Base-by-base conservation (phyloP, 2,329 filamentous ascomycete species). In the Pseudopyricularia javanii region DNA sequence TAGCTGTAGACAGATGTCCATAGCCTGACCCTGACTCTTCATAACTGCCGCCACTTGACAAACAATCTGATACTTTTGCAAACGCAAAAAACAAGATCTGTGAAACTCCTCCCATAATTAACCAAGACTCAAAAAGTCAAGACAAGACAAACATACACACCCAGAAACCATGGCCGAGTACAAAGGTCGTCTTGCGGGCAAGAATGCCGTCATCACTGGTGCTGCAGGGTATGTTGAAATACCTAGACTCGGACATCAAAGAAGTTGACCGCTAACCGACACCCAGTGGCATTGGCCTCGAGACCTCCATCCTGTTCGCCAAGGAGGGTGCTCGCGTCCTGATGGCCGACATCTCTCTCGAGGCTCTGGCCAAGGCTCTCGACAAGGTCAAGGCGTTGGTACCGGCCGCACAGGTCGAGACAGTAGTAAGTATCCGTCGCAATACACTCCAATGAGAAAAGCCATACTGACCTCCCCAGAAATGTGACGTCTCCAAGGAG, bases 201-300 rank as follows among this genome's bases (percentile, higher is more conserved):
- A 82, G 68, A 82, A 81, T 64, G 75, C 78, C 65, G 66, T 95
- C 65, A 79, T 95, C 69, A 95, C 89, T 53, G 89, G 89, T 64
- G 89, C 86, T 59, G 89, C 83, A 62, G 88, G 88, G 88, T 94
- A 78, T 69, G 82, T 72, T 40, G 24, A n/a, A n/a, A 20, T 4
- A 34, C 20, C 20, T 43, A 17, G 22, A 20, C 8, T 24, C 17
- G 33, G 6, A 12, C 33, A 4, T n/a, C 15, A n/a, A 5, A 12
- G 33, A 35, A 4, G 5, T 12, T 4, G 40, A 45, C 40, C 20
- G 22, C 22, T n/a, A n/a, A n/a, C n/a, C n/a, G n/a, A n/a, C n/a
- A n/a, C n/a, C n/a, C n/a, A 91, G 91, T 63, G 91, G 91, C 63
- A 96, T 96, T 63, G 91, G 91, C 59, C 85, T 96, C 49, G 90